Conservation (phyloP, 1,139 yeast genomes). For the Kodamaea ohmeri region DNA sequence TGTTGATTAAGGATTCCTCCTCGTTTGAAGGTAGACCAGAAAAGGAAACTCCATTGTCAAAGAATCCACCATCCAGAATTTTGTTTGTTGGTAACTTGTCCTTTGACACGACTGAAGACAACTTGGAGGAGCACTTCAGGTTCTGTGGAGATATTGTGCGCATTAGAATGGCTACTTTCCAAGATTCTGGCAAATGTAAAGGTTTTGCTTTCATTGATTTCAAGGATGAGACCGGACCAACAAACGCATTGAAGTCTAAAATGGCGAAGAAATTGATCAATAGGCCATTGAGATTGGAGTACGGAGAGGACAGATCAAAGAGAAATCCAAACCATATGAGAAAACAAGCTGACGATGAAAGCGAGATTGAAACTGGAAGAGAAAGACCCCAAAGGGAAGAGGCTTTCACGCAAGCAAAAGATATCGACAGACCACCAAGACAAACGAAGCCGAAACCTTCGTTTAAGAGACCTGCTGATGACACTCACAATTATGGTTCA, state of each 20-base stretch:
- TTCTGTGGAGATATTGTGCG: conserved; percentile 76
- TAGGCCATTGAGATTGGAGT: conserved; percentile 81
- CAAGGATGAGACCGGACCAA: conserved; percentile 74
- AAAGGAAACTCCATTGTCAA: conserved; percentile 44
- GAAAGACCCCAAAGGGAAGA: conserved; percentile 14
- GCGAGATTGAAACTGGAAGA: conserved; percentile 17
- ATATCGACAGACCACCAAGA: conserved; percentile 10
- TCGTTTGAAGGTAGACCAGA: conserved; percentile 90
- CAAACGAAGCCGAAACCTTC: conserved; percentile 15
- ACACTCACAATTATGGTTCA: conserved; percentile 14
- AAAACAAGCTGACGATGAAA: conserved; percentile 29
- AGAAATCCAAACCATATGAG: conserved; percentile 50
- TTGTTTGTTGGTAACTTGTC: conserved; percentile 91
- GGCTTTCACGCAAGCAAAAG: neutral
- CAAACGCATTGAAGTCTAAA: conserved; percentile 76
- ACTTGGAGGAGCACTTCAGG: conserved; percentile 71
- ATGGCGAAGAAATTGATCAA: conserved; percentile 64
- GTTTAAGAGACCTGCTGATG: conserved; percentile 20
- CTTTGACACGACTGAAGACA: conserved; percentile 85
- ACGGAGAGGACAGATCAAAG: conserved; percentile 91
- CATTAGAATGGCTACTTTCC: conserved; percentile 94
- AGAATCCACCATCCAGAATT: conserved; percentile 85
- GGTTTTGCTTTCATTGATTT: conserved; percentile 95
- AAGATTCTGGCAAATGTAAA: conserved; percentile 93
- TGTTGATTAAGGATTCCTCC: conserved; percentile 76